These are phyloP conservation scores for Sarcomyxa edulis DNA, from an alignment of 768 basidiomycete species.

Conservation along the genomic window DNA sequence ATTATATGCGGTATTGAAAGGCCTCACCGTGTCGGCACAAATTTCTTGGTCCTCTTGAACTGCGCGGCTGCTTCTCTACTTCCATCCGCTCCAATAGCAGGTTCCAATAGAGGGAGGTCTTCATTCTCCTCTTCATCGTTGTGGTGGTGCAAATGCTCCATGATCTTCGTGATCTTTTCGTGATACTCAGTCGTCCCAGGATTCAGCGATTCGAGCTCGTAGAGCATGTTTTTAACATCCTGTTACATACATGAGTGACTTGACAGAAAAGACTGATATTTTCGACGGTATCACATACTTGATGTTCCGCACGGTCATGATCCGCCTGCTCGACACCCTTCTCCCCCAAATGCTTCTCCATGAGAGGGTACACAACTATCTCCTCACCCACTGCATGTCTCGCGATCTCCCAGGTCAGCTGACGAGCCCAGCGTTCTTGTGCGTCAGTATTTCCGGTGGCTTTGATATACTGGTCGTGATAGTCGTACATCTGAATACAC, in stretches of 20 bases:
- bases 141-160: constrained; percentile 45
- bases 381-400: constrained; percentile 60
- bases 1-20: background rate
- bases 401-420: constrained; percentile 57
- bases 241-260: too few species aligned
- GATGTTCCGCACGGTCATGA: constrained; percentile 52
- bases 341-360: constrained; percentile 51
- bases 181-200: constrained; percentile 40
- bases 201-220: constrained; percentile 38
- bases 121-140: constrained; percentile 53
- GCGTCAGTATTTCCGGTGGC: constrained; percentile 36
- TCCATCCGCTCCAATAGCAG: constrained; percentile 36
- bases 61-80: constrained; percentile 37
- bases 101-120: constrained; percentile 51
- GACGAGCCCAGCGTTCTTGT: constrained; percentile 48
- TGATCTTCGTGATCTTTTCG: constrained; percentile 33
- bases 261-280: too few species aligned
- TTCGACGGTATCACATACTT: too few species aligned
- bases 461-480: constrained; percentile 41
- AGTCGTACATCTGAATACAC: constrained; percentile 27
- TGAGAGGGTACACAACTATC: constrained; percentile 57
- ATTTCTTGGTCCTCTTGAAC: constrained; percentile 56
- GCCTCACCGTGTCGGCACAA: constrained; percentile 53
- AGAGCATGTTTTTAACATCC: constrained; percentile 35
- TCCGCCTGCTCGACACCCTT: constrained; percentile 48